Base-by-base conservation (phyloP, 2,329 filamentous ascomycete genomes). In the Nemania sp. region DNA sequence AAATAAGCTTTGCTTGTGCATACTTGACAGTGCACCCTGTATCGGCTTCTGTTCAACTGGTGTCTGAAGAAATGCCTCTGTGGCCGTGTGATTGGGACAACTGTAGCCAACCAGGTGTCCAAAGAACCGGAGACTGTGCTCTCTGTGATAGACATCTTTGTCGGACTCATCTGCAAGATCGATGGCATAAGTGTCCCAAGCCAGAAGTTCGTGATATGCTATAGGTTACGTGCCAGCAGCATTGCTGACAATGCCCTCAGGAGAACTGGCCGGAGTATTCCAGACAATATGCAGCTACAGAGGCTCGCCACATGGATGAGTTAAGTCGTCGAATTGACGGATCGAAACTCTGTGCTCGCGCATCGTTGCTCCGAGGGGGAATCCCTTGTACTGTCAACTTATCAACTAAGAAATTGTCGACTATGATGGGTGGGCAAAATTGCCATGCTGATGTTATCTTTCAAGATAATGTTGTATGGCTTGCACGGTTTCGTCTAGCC, bases 361-460 rank as follows among this genome's bases (percentile, higher is more conserved):
- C 61, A 26, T 64, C 61, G 17, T 43, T 39, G 24, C 34, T 62
- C 2, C 44, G 59, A 8, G 26, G 41, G 17, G 60, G 51, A 5
- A 52, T 61, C 2, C 58, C 48, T 8, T 68, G 62, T 31, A 40
- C 48, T 3, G 24, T 65, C 5, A 47, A 66, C 44, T n/a, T 66
- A 6, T 64, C 56, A 2, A 17, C 42, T 4, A 54, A 61, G 37
- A 54, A 15, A 14, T 42, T 66, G 4, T 61, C 59, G n/a, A 26
- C 40, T 4, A 66, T 65, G 61, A 67, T 64, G 60, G 63, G 66
- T 19, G 57, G 62, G 0, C 60, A 66, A 36, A 68, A 66, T 34
- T 67, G 61, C 26, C 63, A 68, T 55, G 61, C 61, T 4, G 62
- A 66, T 5, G 54, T 69, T n/a, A 51, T n/a, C 4, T 68, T 69